Conservation (phyloP, 1,139 yeast genomes). For the Cylindricascospora bacillispora region DNA sequence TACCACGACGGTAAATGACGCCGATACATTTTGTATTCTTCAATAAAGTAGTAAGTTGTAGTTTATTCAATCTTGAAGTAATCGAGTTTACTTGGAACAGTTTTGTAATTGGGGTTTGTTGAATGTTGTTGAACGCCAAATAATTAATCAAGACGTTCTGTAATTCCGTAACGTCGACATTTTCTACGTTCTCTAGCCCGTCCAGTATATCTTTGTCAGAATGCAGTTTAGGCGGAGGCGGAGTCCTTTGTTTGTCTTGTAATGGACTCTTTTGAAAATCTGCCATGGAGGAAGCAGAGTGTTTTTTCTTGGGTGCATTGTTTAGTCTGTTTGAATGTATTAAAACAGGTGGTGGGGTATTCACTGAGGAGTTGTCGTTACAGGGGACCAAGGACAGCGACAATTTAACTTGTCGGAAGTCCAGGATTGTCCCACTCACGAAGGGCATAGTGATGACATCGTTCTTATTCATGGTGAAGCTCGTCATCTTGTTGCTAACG, state of each 20-base stretch:
- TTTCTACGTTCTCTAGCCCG: slow-evolving; percentile 2
- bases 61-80: slow-evolving; percentile 33
- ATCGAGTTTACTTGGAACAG: slow-evolving; percentile 48
- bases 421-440: slow-evolving; percentile 40
- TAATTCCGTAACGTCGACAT: slow-evolving; percentile 29
- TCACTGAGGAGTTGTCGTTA: too few relatives aligned
- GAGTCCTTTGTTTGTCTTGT: slow-evolving; percentile 2
- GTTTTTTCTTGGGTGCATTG: too few relatives aligned
- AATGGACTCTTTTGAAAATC: background rate
- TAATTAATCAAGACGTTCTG: slow-evolving; percentile 65
- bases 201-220: slow-evolving; percentile 5
- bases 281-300: too few relatives aligned
- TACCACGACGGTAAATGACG: slow-evolving; percentile 73
- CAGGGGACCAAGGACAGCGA: too few relatives aligned
- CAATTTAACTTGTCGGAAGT: slow-evolving; percentile 33
- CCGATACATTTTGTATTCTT: slow-evolving; percentile 47
- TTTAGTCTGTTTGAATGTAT: too few relatives aligned
- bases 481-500: slow-evolving; percentile 32
- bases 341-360: too few relatives aligned
- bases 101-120: slow-evolving; percentile 70
- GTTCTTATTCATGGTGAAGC: slow-evolving; percentile 40
- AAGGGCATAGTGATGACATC: slow-evolving; percentile 49
- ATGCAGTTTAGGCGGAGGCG: slow-evolving; percentile 5
- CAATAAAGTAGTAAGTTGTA: slow-evolving; percentile 35
- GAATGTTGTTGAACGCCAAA: slow-evolving; percentile 76